Percentiles rank a stretch among this genome's conserved stretches.
Evolutionary conservation across 805 yeast species (phyloP).

Genomic region (Metschnikowia dekortorum): DNA sequence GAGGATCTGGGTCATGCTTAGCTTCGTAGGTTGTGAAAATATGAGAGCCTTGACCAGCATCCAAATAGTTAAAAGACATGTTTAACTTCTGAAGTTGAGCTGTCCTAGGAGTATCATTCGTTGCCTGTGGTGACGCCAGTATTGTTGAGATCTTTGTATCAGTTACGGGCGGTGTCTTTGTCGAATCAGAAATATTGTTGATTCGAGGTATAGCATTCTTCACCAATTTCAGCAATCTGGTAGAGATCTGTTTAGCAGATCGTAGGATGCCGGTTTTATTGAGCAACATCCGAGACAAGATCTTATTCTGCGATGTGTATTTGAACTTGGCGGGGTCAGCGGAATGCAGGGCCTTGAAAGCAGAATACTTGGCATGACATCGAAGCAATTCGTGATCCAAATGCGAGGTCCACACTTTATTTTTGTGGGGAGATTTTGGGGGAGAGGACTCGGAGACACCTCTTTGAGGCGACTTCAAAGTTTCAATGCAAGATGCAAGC

Average conservation of each 20-base stretch:
- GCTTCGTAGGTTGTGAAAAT: constrained; percentile 8
- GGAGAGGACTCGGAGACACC: neutral
- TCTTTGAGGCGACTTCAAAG: constrained; percentile 25
- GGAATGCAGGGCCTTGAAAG: constrained; percentile 25
- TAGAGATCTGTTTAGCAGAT: constrained; percentile 33
- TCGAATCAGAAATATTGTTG: neutral
- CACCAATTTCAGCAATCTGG: constrained; percentile 12
- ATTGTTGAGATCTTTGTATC: neutral
- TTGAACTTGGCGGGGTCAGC: constrained; percentile 23
- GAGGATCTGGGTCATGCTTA: neutral
- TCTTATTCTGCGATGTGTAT: constrained; percentile 35
- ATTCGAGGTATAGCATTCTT: constrained; percentile 1
- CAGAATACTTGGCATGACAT: constrained; percentile 32
- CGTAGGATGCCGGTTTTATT: constrained; percentile 33
- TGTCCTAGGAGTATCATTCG: neutral
- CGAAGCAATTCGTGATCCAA: constrained; percentile 34
- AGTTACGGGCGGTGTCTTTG: neutral
- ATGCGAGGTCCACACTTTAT: constrained; percentile 32
- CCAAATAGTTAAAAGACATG: constrained; percentile 12
- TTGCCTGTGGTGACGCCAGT: neutral
- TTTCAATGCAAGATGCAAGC: constrained; percentile 34
- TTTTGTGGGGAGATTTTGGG: neutral
- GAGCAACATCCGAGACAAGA: constrained; percentile 36
- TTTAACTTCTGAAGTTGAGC: constrained; percentile 8
- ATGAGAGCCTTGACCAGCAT: constrained; percentile 6